A percentile compares a stretch with the other conserved stretches of the same genome.
phyloP scores from a whole-genome alignment of 2,329 filamentous ascomycete species.

The Hypoxylon sp. region DNA sequence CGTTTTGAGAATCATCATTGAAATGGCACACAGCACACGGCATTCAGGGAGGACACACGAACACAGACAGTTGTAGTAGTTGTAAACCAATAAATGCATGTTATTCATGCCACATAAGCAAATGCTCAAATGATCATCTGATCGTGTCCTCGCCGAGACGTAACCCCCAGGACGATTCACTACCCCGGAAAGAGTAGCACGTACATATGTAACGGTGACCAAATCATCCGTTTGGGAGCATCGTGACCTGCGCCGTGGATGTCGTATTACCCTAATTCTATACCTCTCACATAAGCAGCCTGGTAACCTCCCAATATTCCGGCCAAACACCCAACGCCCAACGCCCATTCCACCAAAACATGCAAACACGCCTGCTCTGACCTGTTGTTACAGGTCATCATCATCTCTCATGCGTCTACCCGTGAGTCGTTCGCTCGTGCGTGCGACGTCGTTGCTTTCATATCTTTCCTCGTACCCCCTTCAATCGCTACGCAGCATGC shows the following conservation, averaged over 20 bases:
- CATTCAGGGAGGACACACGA: conserved; percentile 16
- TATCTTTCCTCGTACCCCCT: background rate
- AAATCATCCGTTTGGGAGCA: conserved; percentile 18
- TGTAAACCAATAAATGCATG: conserved; percentile 46
- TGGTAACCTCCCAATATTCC: conserved; percentile 25
- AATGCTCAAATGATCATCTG: conserved; percentile 34
- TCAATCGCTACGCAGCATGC: conserved; percentile 93
- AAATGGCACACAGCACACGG: conserved; percentile 30
- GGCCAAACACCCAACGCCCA: conserved; percentile 45
- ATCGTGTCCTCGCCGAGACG: conserved; percentile 24
- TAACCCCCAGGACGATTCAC: conserved; percentile 17
- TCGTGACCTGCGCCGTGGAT: conserved; percentile 22
- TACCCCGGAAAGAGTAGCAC: conserved; percentile 20
- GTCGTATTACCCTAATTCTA: conserved; percentile 43
- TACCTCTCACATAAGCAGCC: conserved; percentile 40
- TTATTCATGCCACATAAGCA: conserved; percentile 40
- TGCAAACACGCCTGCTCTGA: conserved; percentile 21
- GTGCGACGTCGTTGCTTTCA: background rate
- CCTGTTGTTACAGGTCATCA: conserved; percentile 14
- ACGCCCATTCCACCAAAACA: conserved; percentile 22
- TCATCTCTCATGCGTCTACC: conserved; percentile 13
- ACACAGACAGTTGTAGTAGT: conserved; percentile 32
- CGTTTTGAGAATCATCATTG: conserved; percentile 24
- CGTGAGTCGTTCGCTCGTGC: conserved; percentile 13
- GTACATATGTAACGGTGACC: conserved; percentile 29